These are phyloP conservation scores for Mrakia frigida DNA, from an alignment of 768 basidiomycete genomes.

Conservation along the genomic window DNA sequence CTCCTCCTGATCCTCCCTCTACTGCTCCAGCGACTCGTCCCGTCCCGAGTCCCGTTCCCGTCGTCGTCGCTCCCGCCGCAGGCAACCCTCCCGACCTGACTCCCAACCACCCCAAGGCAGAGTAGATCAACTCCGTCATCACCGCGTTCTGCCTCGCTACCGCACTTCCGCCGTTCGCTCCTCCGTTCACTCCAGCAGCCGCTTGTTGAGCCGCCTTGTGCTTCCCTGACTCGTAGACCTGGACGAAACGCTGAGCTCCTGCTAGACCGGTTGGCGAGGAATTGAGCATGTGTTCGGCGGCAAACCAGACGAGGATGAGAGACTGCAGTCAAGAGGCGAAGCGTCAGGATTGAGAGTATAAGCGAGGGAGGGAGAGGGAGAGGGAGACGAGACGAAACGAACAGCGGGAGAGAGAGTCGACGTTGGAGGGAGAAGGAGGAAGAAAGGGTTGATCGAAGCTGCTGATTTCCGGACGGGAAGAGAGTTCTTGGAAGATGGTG, in stretches of 20 bases:
- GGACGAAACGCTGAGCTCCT: conserved; percentile 14
- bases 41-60: not conserved
- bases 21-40: too few species aligned
- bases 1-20: not conserved
- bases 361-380: not conserved
- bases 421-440: conserved; percentile 13
- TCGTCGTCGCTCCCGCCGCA: not conserved
- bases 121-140: conserved; percentile 18
- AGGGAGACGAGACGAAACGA: not conserved
- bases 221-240: conserved; percentile 9
- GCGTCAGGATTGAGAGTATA: not conserved
- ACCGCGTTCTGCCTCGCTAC: not conserved
- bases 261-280: conserved; percentile 10
- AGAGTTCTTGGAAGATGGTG: not conserved
- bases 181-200: not conserved
- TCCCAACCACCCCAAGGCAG: conserved; percentile 12
- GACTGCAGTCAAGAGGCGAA: not conserved
- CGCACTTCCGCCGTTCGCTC: conserved; percentile 5
- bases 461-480: not conserved
- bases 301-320: conserved; percentile 14
- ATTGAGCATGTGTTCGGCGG: conserved; percentile 16
- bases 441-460: conserved; percentile 19
- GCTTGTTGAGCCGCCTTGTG: conserved; percentile 9
- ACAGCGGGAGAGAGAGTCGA: not conserved
- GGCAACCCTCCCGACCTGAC: not conserved